phyloP scores from a whole-genome alignment of 2,329 filamentous ascomycete species.

The Gnomoniopsis smithogilvyi region DNA sequence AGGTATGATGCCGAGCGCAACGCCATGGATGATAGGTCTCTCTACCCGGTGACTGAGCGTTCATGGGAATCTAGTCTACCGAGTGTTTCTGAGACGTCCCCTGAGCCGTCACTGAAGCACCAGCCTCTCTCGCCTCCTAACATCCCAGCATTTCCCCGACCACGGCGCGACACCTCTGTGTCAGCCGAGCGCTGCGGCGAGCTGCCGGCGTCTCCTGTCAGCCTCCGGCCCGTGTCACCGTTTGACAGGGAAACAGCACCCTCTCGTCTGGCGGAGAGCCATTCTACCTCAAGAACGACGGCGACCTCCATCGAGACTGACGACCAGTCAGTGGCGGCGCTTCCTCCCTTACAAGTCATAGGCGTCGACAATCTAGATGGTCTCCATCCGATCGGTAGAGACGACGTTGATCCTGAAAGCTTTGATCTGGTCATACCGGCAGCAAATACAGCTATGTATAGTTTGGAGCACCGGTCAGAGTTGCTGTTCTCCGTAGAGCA shows the following conservation, averaged over 20 bases:
- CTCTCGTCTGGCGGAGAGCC: not conserved
- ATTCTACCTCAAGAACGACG: slow-evolving; percentile 16
- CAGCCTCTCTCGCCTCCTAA: slow-evolving; percentile 2
- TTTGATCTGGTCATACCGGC: slow-evolving; percentile 23
- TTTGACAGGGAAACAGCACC: not conserved
- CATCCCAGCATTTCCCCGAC: not conserved
- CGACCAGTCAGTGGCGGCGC: slow-evolving; percentile 5
- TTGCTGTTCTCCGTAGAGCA: slow-evolving; percentile 56
- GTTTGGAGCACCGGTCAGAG: slow-evolving; percentile 52
- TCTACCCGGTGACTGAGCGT: slow-evolving; percentile 1
- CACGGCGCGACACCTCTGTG: not conserved
- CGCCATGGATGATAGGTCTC: not conserved
- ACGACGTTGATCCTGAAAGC: not conserved
- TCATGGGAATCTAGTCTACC: slow-evolving; percentile 11
- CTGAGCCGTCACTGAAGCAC: not conserved
- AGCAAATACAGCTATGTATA: slow-evolving; percentile 32
- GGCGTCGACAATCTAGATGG: slow-evolving; percentile 52
- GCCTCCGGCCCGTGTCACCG: not conserved
- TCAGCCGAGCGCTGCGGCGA: slow-evolving; percentile 1
- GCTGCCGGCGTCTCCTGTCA: not conserved
- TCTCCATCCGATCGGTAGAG: slow-evolving; percentile 40
- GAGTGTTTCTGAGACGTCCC: slow-evolving; percentile 9
- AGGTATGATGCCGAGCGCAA: slow-evolving; percentile 7
- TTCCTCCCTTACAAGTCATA: slow-evolving; percentile 40
- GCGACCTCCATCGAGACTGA: slow-evolving; percentile 16